Evolutionary conservation across 192 early-diverging fungal species (phyloP), one percentile per base, ranked within the genome.

Genomic region (Blastocladiella britannica): DNA sequence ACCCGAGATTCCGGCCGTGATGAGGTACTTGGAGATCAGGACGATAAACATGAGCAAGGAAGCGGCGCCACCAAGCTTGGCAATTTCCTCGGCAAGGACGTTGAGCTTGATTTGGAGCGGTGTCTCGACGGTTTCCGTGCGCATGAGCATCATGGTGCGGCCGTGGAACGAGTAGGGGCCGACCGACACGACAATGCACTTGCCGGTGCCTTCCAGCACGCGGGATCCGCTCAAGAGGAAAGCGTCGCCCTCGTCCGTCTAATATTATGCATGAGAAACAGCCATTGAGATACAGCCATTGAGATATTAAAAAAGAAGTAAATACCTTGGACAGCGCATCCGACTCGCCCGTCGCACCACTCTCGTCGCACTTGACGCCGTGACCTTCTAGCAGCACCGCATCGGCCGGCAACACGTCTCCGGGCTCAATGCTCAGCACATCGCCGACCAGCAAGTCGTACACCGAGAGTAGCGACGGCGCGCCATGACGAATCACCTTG

Each of bases 191-290:
- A 90, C 76, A 26, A 94, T 67, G 67, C 91, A 91, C 25, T 70
- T 67, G 5, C 91, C 91, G 5, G 88, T 80, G 52, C 93, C 95
- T 56, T 89, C 89, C 12, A 87, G 65, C 0, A 97, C 81, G 57
- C 90, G 91, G 61, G 86, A 88, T 25, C 95, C 95, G 52, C 87
- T 91, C 15, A 99, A 76, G 28, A 99, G 69, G 63, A 95, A 97
- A 5, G 90, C 89, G 58, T 59, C 51, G 22, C 54, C 26, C n/a
- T 59, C 51, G 4, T 8, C 53, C n/a, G 23, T 28, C 58, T 53
- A 47, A 12, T 3, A 47, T n/a, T n/a, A n/a, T n/a, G n/a, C n/a
- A n/a, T n/a, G n/a, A n/a, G n/a, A n/a, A n/a, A n/a, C n/a, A n/a
- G n/a, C n/a, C n/a, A n/a, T n/a, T n/a, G n/a, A n/a, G n/a, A n/a